These are phyloP conservation scores for Colletotrichum orbiculare DNA, from an alignment of 2,329 filamentous ascomycete genomes.

Conservation along the genomic window DNA sequence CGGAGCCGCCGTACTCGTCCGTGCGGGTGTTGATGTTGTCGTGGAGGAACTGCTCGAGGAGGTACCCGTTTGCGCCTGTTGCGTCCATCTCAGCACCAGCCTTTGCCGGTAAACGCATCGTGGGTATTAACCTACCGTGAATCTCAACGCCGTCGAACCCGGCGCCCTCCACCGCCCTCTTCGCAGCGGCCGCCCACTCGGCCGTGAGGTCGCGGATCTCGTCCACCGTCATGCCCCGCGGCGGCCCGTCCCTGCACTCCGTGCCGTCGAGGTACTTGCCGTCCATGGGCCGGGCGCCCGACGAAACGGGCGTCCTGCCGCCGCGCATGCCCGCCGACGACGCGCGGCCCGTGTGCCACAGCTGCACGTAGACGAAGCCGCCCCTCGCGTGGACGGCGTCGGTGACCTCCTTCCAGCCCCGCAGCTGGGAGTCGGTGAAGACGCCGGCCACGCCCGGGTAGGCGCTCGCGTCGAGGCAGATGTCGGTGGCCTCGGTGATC, in stretches of 20 bases:
- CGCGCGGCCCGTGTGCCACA: slow-evolving; percentile 70
- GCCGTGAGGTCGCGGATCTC: slow-evolving; percentile 73
- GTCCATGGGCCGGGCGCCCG: slow-evolving; percentile 51
- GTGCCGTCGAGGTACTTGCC: slow-evolving; percentile 40
- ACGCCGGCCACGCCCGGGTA: slow-evolving; percentile 45
- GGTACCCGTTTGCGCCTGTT: slow-evolving; percentile 65
- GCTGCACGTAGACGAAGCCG: slow-evolving; percentile 69
- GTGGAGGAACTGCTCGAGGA: slow-evolving; percentile 70
- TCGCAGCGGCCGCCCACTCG: slow-evolving; percentile 64
- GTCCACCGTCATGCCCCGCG: slow-evolving; percentile 69
- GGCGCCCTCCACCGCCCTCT: slow-evolving; percentile 64
- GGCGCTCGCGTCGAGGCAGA: slow-evolving; percentile 42
- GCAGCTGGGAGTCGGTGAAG: slow-evolving; percentile 44
- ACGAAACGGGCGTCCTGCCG: slow-evolving; percentile 43
- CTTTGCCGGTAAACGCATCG: no score
- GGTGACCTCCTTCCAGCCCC: slow-evolving; percentile 69
- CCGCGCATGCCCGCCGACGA: slow-evolving; percentile 40
- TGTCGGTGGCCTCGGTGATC: slow-evolving; percentile 46
- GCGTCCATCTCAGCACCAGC: background rate
- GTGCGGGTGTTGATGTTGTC: slow-evolving; percentile 60
- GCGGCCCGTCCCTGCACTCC: slow-evolving; percentile 51
- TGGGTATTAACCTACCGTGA: slow-evolving; percentile 44
- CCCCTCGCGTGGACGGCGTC: slow-evolving; percentile 72
- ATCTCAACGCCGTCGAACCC: slow-evolving; percentile 79
- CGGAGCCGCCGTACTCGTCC: slow-evolving; percentile 63